These are phyloP conservation scores for Diaporthe humulicola DNA, from an alignment of 2,329 filamentous ascomycete species.

Conservation along the genomic window DNA sequence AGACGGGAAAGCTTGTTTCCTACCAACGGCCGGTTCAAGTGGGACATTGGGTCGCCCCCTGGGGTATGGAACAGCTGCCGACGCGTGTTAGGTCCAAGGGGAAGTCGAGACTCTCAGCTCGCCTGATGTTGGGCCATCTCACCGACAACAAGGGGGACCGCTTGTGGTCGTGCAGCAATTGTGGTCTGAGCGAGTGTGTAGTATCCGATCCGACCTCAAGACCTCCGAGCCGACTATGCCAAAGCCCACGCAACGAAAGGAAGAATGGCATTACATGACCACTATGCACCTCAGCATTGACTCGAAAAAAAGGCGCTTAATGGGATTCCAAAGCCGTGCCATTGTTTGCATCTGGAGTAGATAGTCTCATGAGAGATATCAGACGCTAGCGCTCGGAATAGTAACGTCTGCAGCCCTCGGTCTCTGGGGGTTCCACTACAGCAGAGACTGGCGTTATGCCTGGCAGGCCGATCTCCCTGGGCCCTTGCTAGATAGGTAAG, in stretches of 20 bases:
- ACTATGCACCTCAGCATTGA: background rate
- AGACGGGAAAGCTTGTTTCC: constrained; percentile 26
- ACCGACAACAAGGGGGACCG: background rate
- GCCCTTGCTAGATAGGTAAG: background rate
- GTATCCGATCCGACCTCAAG: background rate
- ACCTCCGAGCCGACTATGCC: background rate
- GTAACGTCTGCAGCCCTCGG: background rate
- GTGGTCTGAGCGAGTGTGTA: constrained; percentile 9
- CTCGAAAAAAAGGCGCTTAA: too few relatives aligned
- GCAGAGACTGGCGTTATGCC: background rate
- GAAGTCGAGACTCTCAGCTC: background rate
- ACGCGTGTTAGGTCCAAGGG: background rate
- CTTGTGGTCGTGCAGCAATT: background rate
- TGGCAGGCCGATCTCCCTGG: background rate
- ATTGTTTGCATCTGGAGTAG: background rate
- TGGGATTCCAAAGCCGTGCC: background rate
- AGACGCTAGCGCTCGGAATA: background rate
- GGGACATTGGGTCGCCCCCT: constrained; percentile 5
- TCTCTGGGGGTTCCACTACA: background rate
- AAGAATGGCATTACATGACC: background rate
- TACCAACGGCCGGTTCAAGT: background rate
- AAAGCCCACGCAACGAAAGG: background rate
- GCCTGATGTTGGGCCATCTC: background rate
- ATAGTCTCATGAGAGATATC: too few relatives aligned
- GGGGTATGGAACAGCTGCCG: constrained; percentile 12